Evolutionary conservation across 2,329 filamentous ascomycete genomes (phyloP), one percentile per base, ranked within the genome.

Genomic region (Trichoderma asperellum): DNA sequence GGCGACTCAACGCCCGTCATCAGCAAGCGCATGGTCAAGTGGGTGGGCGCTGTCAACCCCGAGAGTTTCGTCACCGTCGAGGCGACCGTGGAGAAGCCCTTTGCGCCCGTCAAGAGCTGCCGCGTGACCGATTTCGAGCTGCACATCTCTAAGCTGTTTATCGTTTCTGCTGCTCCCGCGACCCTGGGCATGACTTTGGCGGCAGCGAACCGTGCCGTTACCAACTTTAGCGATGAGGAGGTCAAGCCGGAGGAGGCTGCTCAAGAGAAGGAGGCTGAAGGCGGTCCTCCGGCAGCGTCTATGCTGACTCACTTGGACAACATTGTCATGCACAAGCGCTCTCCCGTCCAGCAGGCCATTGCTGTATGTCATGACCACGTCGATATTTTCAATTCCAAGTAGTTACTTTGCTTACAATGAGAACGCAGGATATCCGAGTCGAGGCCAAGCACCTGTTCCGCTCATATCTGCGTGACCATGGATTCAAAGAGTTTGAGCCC

Each of bases 1-100:
- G 63, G 29, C 14, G 55, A 58, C 49, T 40, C 61, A 5, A 21
- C 55, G 6, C 64, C 64, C 16, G 40, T 67, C 55, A 87, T 94
- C 47, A 92, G 88, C 71, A 91, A 90, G 79, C 93, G 92, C 81
- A 98, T 98, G 95, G 92, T 97, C 78, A 98, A 98, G 83, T 98
- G 92, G 88, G 89, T 91, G 61, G 88, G 88, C 59, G 86, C 84
- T 55, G 82, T 97, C 73, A 91, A 88, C 76, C 85, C 91, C 57
- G 95, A 97, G 84, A 93, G 91, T 74, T 94, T 92, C 74, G 89
- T 97, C 32, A 83, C 90, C 52, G 89, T 97, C 70, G 92, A 96
- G 76, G 96, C 91, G 73, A 83, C 86, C 37, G 90, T 98, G 65
- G 88, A 94, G 84, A 91, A 91, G 82, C 92, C 94, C 0, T 86